Base-by-base conservation (phyloP, 1,139 yeast species). In the Kodamaea plutei region DNA sequence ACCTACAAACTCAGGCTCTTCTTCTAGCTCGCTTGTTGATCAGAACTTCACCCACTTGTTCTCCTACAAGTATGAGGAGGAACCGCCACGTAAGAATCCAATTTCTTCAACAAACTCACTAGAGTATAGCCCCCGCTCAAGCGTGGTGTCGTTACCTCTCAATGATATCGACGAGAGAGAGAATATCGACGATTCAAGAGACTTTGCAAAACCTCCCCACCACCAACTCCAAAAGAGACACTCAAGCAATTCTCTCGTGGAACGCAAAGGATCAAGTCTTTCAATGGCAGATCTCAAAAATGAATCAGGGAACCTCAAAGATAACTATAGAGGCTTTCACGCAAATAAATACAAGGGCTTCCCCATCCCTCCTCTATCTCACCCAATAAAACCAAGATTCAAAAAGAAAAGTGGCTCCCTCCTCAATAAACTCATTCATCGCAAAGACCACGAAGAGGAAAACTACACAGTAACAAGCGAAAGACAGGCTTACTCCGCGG, bases 361-460 rank as follows among this genome's bases (percentile, higher is more conserved):
- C 12, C 31, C 40, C 22, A 50, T 69, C 1, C 79, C 80, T 1
- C 78, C 79, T 1, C 56, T 71, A 26, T 45, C 58, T 8, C 73
- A 68, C 13, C 79, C 79, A 2, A 64, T 73, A 11, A 71, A 65
- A 40, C 78, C 79, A 1, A 56, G 62, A 31, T 66, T 68, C 45
- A 59, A 56, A 41, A 66, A 64, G 42, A 67, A 68, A 48, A 62
- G 66, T 29, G 52, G 59, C 12, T 58, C 70, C 2, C 50, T 73
- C 23, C 56, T 72, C 29, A 76, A 76, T 3, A 72, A 73, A 43
- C 58, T 71, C 36, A 69, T 73, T 11, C 64, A 64, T 40, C 43
- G 73, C 19, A 64, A 68, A 38, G 73, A 68, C 26, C 53, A 59
- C 10, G 64, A 58, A 8, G 23, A 28, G 7, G 29, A 25, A 4